Conservation (phyloP, 2,329 filamentous ascomycete species). For the Paecilomyces niveus region DNA sequence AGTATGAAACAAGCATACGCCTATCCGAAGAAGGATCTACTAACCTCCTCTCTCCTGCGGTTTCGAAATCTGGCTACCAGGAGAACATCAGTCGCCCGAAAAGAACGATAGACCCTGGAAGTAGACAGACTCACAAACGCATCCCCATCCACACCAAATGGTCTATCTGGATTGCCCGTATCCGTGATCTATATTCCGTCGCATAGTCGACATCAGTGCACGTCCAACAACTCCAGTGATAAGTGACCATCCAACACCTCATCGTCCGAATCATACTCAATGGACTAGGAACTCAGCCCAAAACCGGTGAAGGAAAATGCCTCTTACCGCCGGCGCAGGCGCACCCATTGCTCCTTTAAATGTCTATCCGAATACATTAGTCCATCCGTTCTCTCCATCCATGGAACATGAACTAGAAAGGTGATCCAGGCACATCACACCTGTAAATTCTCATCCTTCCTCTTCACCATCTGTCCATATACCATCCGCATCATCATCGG, state of each 20-base stretch:
- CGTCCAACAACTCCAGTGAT: no score
- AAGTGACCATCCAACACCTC: no score
- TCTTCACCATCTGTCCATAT: background rate
- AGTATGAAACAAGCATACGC: no score
- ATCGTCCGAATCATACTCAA: background rate
- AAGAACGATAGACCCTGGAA: background rate
- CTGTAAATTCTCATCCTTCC: conserved; percentile 5
- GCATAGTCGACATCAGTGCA: background rate
- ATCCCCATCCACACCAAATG: conserved; percentile 16
- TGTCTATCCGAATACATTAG: background rate
- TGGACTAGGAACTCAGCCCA: background rate
- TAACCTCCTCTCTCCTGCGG: conserved; percentile 15
- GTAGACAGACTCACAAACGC: conserved; percentile 12
- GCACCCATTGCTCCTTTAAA: background rate
- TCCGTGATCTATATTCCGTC: conserved; percentile 4
- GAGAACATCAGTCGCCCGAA: background rate
- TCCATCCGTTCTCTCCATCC: no score
- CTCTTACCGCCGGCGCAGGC: background rate
- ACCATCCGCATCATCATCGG: background rate
- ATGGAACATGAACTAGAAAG: background rate
- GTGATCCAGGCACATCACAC: background rate
- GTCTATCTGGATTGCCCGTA: conserved; percentile 12
- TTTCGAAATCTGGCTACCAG: conserved; percentile 10
- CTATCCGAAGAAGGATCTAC: background rate
- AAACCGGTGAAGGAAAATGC: background rate